Conservation (phyloP, 495 filamentous ascomycete species). For the Tricharina praecox region DNA sequence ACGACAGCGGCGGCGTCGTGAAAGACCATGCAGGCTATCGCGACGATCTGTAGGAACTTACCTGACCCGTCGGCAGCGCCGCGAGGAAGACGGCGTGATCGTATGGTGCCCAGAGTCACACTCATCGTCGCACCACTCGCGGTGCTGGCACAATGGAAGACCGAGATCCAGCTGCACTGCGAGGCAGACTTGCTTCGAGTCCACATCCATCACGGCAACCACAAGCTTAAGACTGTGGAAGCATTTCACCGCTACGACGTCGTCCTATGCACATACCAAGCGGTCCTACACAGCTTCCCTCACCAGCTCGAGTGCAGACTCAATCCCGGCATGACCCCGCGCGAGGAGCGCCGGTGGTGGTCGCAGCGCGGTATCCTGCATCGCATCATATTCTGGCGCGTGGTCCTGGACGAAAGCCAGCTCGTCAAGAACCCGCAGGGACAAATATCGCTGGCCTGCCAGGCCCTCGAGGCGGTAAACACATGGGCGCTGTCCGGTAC, state of each 20-base stretch:
- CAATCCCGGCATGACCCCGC: slow-evolving; percentile 1
- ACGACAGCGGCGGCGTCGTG: too few relatives aligned
- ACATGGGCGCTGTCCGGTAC: slow-evolving; percentile 28
- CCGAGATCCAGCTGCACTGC: slow-evolving; percentile 42
- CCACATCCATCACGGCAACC: slow-evolving; percentile 42
- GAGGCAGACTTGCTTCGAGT: slow-evolving; percentile 30
- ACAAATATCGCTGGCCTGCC: slow-evolving; percentile 11
- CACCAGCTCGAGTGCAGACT: not conserved
- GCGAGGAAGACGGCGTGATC: slow-evolving; percentile 13
- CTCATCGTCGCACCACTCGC: slow-evolving; percentile 48
- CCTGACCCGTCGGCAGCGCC: slow-evolving; percentile 19
- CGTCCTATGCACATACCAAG: slow-evolving; percentile 21
- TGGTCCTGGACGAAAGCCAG: slow-evolving; percentile 29
- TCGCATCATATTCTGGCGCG: slow-evolving; percentile 16
- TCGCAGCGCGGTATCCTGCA: slow-evolving; percentile 9
- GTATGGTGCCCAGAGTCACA: slow-evolving; percentile 31
- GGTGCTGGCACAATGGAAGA: slow-evolving; percentile 52
- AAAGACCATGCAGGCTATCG: slow-evolving; percentile 58
- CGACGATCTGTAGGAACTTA: slow-evolving; percentile 44
- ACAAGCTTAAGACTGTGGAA: slow-evolving; percentile 23
- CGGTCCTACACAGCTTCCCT: slow-evolving; percentile 16
- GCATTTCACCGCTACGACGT: slow-evolving; percentile 8
- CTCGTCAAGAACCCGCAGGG: slow-evolving; percentile 24
- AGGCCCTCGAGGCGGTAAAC: slow-evolving; percentile 8
- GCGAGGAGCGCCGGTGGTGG: slow-evolving; percentile 7